These are phyloP conservation scores for Penicillium sp. DNA, from an alignment of 2,329 filamentous ascomycete species.

Conservation along the genomic window DNA sequence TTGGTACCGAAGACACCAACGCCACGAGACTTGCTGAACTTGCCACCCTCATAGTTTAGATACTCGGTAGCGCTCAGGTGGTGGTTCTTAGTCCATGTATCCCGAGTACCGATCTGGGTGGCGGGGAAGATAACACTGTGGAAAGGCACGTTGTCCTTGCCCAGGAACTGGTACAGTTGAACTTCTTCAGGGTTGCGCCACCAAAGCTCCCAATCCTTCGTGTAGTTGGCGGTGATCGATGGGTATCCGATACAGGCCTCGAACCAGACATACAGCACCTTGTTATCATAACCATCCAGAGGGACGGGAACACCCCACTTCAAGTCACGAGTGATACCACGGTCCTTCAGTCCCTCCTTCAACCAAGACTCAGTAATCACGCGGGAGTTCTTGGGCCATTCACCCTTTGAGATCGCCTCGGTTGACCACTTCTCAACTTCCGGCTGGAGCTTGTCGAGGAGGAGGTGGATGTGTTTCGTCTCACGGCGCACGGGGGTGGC, in stretches of 20 bases:
- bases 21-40: slow-evolving; percentile 89
- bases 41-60: slow-evolving; percentile 84
- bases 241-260: slow-evolving; percentile 92
- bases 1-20: slow-evolving; percentile 92
- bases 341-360: slow-evolving; percentile 78
- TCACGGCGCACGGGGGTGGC: slow-evolving; percentile 76
- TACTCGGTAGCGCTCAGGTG: slow-evolving; percentile 90
- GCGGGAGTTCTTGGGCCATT: slow-evolving; percentile 50
- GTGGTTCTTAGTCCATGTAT: slow-evolving; percentile 88
- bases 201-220: slow-evolving; percentile 87
- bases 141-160: slow-evolving; percentile 87
- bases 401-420: slow-evolving; percentile 71
- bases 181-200: slow-evolving; percentile 91
- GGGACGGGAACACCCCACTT: slow-evolving; percentile 79
- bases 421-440: slow-evolving; percentile 78
- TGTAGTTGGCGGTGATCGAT: slow-evolving; percentile 93
- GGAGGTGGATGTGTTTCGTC: slow-evolving; percentile 91
- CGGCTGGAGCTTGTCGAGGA: slow-evolving; percentile 79
- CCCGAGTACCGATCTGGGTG: slow-evolving; percentile 79
- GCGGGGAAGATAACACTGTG: slow-evolving; percentile 92
- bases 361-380: slow-evolving; percentile 53
- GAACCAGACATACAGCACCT: slow-evolving; percentile 93
- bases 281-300: slow-evolving; percentile 67
- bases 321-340: slow-evolving; percentile 89
- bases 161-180: slow-evolving; percentile 91